These are phyloP conservation scores for Leptographium procerum DNA, from an alignment of 2,329 filamentous ascomycete species.

Conservation along the genomic window DNA sequence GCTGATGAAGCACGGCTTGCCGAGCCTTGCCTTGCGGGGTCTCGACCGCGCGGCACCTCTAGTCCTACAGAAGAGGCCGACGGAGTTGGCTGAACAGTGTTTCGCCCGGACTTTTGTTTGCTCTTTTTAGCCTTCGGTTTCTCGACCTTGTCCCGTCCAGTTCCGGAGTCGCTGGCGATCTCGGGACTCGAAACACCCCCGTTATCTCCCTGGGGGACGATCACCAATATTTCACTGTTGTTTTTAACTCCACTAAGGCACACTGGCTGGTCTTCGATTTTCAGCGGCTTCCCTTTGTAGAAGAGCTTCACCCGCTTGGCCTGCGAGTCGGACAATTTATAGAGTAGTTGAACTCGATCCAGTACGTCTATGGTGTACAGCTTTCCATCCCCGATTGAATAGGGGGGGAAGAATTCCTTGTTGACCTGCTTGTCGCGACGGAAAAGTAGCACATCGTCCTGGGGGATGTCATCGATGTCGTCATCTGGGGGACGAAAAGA, in stretches of 20 bases:
- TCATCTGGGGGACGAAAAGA: slow-evolving; percentile 10
- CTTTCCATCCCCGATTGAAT: slow-evolving; percentile 63
- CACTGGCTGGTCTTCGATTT: slow-evolving; percentile 46
- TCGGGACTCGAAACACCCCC: slow-evolving; percentile 23
- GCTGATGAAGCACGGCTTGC: background rate
- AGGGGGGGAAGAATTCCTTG: slow-evolving; percentile 61
- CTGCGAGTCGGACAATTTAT: slow-evolving; percentile 46
- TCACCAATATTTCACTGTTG: slow-evolving; percentile 47
- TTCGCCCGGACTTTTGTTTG: slow-evolving; percentile 27
- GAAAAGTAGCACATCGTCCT: slow-evolving; percentile 61
- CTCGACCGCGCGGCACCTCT: slow-evolving; percentile 21
- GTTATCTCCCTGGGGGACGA: slow-evolving; percentile 40
- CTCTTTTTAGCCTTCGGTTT: slow-evolving; percentile 27
- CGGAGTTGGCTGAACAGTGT: slow-evolving; percentile 25
- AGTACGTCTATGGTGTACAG: slow-evolving; percentile 55
- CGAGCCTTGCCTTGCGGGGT: slow-evolving; percentile 10
- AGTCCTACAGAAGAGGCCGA: slow-evolving; percentile 22
- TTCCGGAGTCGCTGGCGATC: slow-evolving; percentile 11
- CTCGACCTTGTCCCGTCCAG: slow-evolving; percentile 15
- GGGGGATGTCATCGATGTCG: slow-evolving; percentile 23
- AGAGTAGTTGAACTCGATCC: slow-evolving; percentile 54
- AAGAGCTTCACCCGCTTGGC: slow-evolving; percentile 50
- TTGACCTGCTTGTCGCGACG: slow-evolving; percentile 57
- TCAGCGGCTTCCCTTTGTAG: slow-evolving; percentile 62
- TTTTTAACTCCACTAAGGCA: slow-evolving; percentile 51